Base-by-base conservation (phyloP, 306 rosid genomes). In the Mimosa pudica region DNA sequence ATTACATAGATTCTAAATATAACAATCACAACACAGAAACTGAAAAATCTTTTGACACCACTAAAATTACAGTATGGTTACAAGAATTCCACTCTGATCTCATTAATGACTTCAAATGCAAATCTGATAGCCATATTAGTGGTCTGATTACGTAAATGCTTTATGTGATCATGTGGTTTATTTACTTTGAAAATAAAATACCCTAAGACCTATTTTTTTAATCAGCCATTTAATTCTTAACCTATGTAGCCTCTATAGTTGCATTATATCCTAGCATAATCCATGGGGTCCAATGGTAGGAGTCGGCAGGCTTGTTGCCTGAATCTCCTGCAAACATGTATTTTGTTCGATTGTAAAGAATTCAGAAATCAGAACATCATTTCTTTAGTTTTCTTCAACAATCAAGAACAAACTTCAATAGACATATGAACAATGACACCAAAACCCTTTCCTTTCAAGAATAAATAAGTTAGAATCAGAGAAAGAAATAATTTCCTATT, bases 351-450 rank as follows among this genome's bases (percentile, higher is more conserved):
- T 55, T n/a, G n/a, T 55, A n/a, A 6, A 55, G 62, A 55, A 17
- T 55, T 55, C n/a, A n/a, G 62, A 55, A 55, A n/a, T 55, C 62
- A 55, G 62, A 55, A n/a, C 62, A 55, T 10, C 62, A 55, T 55
- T 54, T 55, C 62, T 55, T 10, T 30, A n/a, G 18, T 55, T 55
- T 57, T 57, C 32, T 57, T 57, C 33, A 57, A n/a, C 3, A 18
- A 24, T 57, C 44, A 58, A 70, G 42, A 69, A 41, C n/a, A 36
- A 36, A n/a, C 69, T 17, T 3, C 55, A 36, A 49, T 67, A 4
- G 65, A 48, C 32, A 8, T 10, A 57, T 24, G 60, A 13, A 14
- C n/a, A 67, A 38, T 13, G 74, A 38, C 18, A 33, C 10, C 10
- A 35, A 42, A 77, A 77, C 11, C 36, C 30, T 24, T 24, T 24